phyloP scores from a whole-genome alignment of 2,329 filamentous ascomycete genomes.

The Fusarium tuaranense region DNA sequence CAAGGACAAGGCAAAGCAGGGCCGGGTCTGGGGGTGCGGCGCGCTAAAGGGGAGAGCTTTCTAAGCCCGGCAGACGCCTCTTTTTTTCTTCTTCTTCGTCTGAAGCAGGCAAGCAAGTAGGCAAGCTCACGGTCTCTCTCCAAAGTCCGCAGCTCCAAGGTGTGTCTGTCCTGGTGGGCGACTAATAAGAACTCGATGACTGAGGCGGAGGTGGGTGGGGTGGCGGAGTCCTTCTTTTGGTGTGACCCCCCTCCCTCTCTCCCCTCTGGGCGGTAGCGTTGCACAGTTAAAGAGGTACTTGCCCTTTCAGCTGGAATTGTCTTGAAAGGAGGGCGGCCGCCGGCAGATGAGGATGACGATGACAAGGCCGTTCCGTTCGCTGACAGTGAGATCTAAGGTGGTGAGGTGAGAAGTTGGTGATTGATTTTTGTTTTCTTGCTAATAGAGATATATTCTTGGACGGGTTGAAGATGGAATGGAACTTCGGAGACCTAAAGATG shows the following conservation, averaged over 20 bases:
- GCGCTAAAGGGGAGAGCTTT: slow-evolving; percentile 27
- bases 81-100: not conserved
- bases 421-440: not conserved
- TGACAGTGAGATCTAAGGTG: slow-evolving; percentile 5
- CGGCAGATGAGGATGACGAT: not conserved
- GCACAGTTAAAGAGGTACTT: slow-evolving; percentile 2
- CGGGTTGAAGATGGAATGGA: not conserved
- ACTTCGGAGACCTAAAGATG: slow-evolving; percentile 1
- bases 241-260: slow-evolving; percentile 20
- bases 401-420: slow-evolving; percentile 3
- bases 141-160: slow-evolving; percentile 11
- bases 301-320: slow-evolving; percentile 8
- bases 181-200: slow-evolving; percentile 27
- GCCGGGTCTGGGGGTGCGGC: slow-evolving; percentile 3
- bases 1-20: not conserved
- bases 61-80: slow-evolving; percentile 8
- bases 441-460: slow-evolving; percentile 4
- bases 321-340: not conserved
- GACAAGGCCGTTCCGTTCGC: not conserved
- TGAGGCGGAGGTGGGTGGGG: slow-evolving; percentile 35
- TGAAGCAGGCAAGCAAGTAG: not conserved
- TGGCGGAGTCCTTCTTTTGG: slow-evolving; percentile 36
- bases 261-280: slow-evolving; percentile 6
- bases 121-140: not conserved
- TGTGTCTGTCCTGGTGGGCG: slow-evolving; percentile 5